phyloP scores from a whole-genome alignment of 2,329 filamentous ascomycete genomes.

The Exophiala mesophila region DNA sequence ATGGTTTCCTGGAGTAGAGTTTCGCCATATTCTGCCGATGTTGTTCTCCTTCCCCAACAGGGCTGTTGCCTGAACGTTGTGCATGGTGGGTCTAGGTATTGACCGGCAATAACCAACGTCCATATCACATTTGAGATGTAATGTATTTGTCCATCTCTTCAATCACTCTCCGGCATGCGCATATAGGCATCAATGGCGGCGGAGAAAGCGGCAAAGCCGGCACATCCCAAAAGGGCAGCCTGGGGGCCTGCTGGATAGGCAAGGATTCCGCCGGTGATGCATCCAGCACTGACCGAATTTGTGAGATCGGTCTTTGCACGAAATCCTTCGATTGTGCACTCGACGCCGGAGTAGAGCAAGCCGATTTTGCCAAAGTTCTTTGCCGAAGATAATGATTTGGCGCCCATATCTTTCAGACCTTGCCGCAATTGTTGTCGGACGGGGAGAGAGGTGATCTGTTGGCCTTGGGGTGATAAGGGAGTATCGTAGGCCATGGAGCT shows the following conservation, averaged over 20 bases:
- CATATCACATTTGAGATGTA: no score
- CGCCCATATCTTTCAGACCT: slow-evolving; percentile 94
- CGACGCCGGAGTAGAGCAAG: slow-evolving; percentile 83
- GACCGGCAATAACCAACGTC: no score
- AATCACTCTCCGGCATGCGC: slow-evolving; percentile 63
- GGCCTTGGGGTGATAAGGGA: slow-evolving; percentile 61
- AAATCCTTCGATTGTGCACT: slow-evolving; percentile 87
- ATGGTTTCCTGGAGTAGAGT: no score
- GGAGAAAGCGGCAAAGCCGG: slow-evolving; percentile 88
- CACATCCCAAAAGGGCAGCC: slow-evolving; percentile 80
- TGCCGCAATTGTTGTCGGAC: slow-evolving; percentile 74
- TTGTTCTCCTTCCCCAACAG: no score
- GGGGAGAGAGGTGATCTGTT: slow-evolving; percentile 61
- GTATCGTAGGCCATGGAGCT: slow-evolving; percentile 94
- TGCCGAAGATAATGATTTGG: slow-evolving; percentile 72
- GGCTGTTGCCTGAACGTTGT: no score
- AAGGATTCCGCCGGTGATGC: slow-evolving; percentile 82
- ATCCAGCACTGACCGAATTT: slow-evolving; percentile 84
- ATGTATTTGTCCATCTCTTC: background rate
- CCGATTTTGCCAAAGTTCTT: slow-evolving; percentile 96
- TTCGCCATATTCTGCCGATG: no score
- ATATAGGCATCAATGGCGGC: slow-evolving; percentile 90
- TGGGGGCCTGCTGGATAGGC: slow-evolving; percentile 84
- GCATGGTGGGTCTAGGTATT: no score
- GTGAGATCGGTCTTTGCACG: slow-evolving; percentile 89